Evolutionary conservation across 2,329 filamentous ascomycete species (phyloP), one percentile per base, ranked within the genome.

Genomic region (Ophiostoma ulmi): DNA sequence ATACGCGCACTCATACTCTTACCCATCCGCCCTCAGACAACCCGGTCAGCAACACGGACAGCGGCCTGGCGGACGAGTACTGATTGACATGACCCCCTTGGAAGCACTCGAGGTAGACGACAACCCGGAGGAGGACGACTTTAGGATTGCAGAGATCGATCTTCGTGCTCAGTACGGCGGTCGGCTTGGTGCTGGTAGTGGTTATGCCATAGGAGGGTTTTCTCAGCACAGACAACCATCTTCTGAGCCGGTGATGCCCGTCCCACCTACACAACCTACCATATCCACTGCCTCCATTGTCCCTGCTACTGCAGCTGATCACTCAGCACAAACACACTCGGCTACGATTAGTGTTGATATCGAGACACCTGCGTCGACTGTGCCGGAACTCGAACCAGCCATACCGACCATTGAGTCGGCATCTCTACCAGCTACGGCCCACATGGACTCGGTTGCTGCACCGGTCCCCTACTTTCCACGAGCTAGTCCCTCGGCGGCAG

Each of bases 51-150:
- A n/a, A 20, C 22, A 31, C 26, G 13, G 26, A 26, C 58, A 63
- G 14, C 58, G 58, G 5, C 58, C 58, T 5, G 58, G 58, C 26
- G 58, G 58, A 20, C 26, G 58, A 31, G 58, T 63, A 13, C 26
- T 63, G 2, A 63, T 39, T 11, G 63, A 65, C 35, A 65, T 65
- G 65, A 67, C n/a, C 3, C 41, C 52, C 0, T 48, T 36, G 1
- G 68, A 68, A 2, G 44, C 39, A 0, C 35, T 72, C 17, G 70
- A 72, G 20, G 70, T 71, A 1, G 71, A 70, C 70, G 65, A 70
- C 5, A 55, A 63, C 44, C 68, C 31, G 7, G 68, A 68, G 7
- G 69, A 31, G 44, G 63, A 64, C 26, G 64, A 58, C n/a, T 13
- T n/a, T 4, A 22, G 10, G n/a, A 10, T 65, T 2, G n/a, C 36